Conservation (phyloP, 176 grass and related monocot species). For the Aegilops tauschii region DNA sequence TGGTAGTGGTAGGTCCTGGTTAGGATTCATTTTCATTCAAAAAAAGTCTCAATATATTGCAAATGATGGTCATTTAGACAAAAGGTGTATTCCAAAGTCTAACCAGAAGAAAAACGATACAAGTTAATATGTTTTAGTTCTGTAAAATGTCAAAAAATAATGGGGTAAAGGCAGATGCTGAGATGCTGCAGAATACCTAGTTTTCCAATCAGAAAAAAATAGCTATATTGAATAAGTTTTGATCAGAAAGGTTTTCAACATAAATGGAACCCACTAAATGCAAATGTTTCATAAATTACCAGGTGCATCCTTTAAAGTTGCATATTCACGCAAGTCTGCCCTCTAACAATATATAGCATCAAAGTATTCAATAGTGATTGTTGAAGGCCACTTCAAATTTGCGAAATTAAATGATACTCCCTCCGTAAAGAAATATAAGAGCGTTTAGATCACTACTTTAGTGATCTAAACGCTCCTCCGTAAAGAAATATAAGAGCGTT, state of each 20-base stretch:
- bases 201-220: conserved; percentile 19
- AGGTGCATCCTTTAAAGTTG: neutral
- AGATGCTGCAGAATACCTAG: conserved; percentile 16
- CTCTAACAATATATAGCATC: neutral
- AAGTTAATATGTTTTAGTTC: neutral
- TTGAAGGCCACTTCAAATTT: conserved; percentile 2
- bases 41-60: conserved; percentile 4
- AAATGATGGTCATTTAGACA: conserved; percentile 3
- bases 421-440: too few species aligned
- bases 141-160: conserved; percentile 9
- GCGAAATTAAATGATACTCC: neutral
- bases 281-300: neutral
- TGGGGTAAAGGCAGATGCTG: neutral
- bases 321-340: neutral
- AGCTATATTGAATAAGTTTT: neutral
- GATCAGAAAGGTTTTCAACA: neutral
- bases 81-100: conserved; percentile 9
- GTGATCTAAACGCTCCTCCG: too few species aligned
- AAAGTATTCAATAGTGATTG: neutral
- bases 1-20: neutral
- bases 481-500: too few species aligned
- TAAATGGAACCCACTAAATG: neutral
- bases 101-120: neutral
- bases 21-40: neutral
- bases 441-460: too few species aligned